Evolutionary conservation across 2,329 filamentous ascomycete genomes (phyloP).

Genomic region (Curvularia sp.): DNA sequence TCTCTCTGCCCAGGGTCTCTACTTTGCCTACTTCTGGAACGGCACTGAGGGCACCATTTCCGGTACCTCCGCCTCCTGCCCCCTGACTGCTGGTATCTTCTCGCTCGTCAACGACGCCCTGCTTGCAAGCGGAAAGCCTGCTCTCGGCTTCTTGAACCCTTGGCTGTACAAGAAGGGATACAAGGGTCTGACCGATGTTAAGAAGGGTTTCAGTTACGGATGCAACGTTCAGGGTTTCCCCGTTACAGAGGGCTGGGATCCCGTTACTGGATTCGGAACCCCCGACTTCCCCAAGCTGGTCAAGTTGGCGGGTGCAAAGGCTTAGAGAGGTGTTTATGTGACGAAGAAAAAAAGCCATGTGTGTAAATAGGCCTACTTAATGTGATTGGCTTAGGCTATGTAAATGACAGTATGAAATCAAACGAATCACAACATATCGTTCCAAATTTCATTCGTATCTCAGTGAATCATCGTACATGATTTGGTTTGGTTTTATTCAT

Average conservation of each 20-base stretch:
- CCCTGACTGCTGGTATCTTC: conserved; percentile 65
- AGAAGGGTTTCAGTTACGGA: conserved; percentile 47
- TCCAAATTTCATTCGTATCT: not conserved
- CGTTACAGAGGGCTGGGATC: conserved; percentile 47
- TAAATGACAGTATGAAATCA: not conserved
- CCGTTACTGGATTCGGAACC: conserved; percentile 48
- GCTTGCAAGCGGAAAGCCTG: conserved; percentile 57
- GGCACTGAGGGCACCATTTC: conserved; percentile 51
- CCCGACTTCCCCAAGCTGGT: conserved; percentile 43
- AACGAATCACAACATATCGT: not conserved
- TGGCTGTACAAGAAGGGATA: conserved; percentile 63
- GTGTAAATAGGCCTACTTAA: not conserved
- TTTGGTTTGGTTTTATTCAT: not conserved
- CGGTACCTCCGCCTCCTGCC: conserved; percentile 65
- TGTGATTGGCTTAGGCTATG: not conserved
- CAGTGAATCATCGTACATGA: not conserved
- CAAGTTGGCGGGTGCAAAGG: conserved; percentile 29
- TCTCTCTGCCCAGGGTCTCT: conserved; percentile 65
- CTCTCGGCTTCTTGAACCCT: conserved; percentile 66
- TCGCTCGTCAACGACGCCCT: conserved; percentile 69
- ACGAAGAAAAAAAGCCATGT: not conserved
- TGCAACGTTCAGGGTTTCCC: conserved; percentile 51
- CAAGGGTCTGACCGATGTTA: conserved; percentile 59
- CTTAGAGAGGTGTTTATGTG: not conserved
- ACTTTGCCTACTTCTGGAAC: conserved; percentile 55